Percentiles rank a stretch among this genome's conserved stretches.
phyloP scores from a whole-genome alignment of 1,284 basidiomycete genomes.

The Ustilago tritici region DNA sequence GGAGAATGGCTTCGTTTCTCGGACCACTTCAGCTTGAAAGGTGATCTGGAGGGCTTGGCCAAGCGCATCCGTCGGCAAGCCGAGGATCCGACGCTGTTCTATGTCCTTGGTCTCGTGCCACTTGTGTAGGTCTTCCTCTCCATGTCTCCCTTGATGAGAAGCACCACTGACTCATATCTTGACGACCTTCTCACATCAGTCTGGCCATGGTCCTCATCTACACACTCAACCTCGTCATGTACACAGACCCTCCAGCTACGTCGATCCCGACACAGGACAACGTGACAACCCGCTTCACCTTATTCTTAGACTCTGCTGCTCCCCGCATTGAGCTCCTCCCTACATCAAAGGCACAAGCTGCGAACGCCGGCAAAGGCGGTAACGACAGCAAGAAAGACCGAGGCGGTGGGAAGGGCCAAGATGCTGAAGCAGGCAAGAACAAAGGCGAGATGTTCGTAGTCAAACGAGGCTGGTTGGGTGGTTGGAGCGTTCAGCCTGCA shows the following conservation, averaged over 20 bases:
- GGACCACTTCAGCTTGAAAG: neutral
- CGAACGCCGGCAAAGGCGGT: slow-evolving; percentile 9
- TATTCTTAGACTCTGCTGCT: slow-evolving; percentile 26
- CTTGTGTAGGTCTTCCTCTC: slow-evolving; percentile 32
- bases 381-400: slow-evolving; percentile 13
- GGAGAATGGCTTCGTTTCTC: slow-evolving; percentile 20
- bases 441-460: slow-evolving; percentile 29
- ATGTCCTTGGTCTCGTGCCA: slow-evolving; percentile 33
- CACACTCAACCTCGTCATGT: slow-evolving; percentile 27
- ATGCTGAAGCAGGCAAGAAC: slow-evolving; percentile 1
- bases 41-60: slow-evolving; percentile 11
- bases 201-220: slow-evolving; percentile 39
- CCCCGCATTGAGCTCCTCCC: slow-evolving; percentile 29
- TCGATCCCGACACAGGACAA: neutral
- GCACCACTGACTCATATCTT: neutral
- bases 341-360: slow-evolving; percentile 5
- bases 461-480: slow-evolving; percentile 33
- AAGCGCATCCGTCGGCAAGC: slow-evolving; percentile 16
- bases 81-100: slow-evolving; percentile 31
- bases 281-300: slow-evolving; percentile 19
- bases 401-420: slow-evolving; percentile 8
- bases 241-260: slow-evolving; percentile 23
- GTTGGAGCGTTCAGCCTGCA: slow-evolving; percentile 31
- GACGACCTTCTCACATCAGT: neutral
- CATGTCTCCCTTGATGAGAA: neutral